A percentile compares a stretch with the other conserved stretches of the same genome.
phyloP scores from a whole-genome alignment of 208 protist species.

The Trypanosoma avium region DNA sequence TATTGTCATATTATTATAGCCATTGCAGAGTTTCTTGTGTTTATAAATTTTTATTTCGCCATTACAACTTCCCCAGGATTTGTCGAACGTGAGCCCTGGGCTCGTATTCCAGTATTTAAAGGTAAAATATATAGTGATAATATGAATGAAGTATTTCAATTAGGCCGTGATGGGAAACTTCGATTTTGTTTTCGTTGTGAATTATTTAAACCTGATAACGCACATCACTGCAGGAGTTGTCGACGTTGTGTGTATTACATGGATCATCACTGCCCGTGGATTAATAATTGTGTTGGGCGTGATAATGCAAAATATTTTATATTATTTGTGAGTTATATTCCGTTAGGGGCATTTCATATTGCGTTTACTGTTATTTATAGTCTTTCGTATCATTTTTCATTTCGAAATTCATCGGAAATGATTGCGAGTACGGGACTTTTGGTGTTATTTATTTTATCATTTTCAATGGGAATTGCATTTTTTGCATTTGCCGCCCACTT shows the following conservation, averaged over 20 bases:
- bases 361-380: conserved; percentile 47
- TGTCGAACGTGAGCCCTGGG: conserved; percentile 37
- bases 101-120: conserved; percentile 23
- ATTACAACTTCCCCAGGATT: conserved; percentile 35
- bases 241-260: conserved; percentile 64
- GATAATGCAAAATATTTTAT: conserved; percentile 84
- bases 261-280: conserved; percentile 83
- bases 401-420: neutral
- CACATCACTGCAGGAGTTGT: conserved; percentile 83
- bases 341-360: conserved; percentile 71
- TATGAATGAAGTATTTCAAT: conserved; percentile 33
- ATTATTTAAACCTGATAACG: conserved; percentile 70
- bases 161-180: conserved; percentile 28
- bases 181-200: conserved; percentile 25
- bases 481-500: conserved; percentile 46
- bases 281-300: conserved; percentile 76
- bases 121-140: conserved; percentile 28
- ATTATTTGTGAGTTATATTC: conserved; percentile 54
- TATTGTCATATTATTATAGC: conserved; percentile 52
- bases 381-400: conserved; percentile 39
- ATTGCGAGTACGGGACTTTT: conserved; percentile 24
- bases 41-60: conserved; percentile 41
- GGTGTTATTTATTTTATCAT: conserved; percentile 43
- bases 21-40: conserved; percentile 55
- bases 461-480: conserved; percentile 52